A percentile compares a stretch with the other conserved stretches of the same genome.
These are phyloP conservation scores for Phylloporus arenicola DNA, from an alignment of 768 basidiomycete species.

Conservation along the genomic window DNA sequence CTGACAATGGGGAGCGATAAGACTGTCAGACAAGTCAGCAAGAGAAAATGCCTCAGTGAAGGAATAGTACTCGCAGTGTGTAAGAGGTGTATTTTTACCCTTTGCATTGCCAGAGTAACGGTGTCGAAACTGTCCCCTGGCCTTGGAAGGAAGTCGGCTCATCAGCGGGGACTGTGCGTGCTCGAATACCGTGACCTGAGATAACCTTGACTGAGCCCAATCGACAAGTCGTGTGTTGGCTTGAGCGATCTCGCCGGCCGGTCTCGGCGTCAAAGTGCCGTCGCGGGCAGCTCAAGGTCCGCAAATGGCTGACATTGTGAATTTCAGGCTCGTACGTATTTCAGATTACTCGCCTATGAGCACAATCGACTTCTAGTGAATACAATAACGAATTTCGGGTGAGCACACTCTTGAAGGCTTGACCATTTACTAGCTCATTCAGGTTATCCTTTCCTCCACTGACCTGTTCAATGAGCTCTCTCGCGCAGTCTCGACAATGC, in stretches of 20 bases:
- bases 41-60: background rate
- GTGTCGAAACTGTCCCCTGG: conserved; percentile 7
- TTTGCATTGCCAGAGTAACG: background rate
- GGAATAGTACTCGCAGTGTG: conserved; percentile 24
- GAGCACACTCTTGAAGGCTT: too few relatives aligned
- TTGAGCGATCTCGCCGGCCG: too few relatives aligned
- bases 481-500: conserved; percentile 1
- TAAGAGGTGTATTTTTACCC: conserved; percentile 12
- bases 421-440: background rate
- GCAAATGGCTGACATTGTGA: too few relatives aligned
- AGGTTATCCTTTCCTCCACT: background rate
- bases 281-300: too few relatives aligned
- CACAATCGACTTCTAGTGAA: too few relatives aligned
- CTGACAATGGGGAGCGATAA: conserved; percentile 30
- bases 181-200: background rate
- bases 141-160: conserved; percentile 9
- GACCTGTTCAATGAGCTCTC: conserved; percentile 10
- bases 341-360: too few relatives aligned
- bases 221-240: too few relatives aligned
- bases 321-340: too few relatives aligned
- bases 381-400: background rate
- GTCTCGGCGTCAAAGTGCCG: too few relatives aligned
- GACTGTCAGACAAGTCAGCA: conserved; percentile 18
- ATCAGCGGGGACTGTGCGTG: background rate
- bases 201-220: too few relatives aligned